These are phyloP conservation scores for Alternaria tenuissima DNA, from an alignment of 2,329 filamentous ascomycete species.

Conservation along the genomic window DNA sequence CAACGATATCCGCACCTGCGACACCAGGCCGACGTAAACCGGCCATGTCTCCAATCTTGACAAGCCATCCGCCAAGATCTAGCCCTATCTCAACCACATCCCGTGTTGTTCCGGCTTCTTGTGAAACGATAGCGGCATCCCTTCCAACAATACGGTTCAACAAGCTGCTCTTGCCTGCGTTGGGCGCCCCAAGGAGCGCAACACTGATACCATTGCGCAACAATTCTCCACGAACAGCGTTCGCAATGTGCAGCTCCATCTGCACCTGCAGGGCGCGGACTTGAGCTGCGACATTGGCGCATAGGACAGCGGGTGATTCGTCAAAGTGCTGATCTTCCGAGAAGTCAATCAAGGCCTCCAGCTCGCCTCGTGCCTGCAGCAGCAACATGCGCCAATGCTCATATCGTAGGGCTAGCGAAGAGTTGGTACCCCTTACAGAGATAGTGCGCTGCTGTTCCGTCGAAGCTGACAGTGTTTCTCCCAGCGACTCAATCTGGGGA, in stretches of 20 bases:
- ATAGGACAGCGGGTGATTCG: conserved; percentile 77
- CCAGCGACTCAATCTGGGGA: conserved; percentile 76
- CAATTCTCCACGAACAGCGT: conserved; percentile 82
- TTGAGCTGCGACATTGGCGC: conserved; percentile 72
- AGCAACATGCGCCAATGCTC: conserved; percentile 81
- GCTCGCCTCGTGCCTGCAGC: conserved; percentile 82
- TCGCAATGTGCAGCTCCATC: conserved; percentile 75
- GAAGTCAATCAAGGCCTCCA: conserved; percentile 97
- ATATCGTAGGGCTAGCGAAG: conserved; percentile 75
- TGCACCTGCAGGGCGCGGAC: conserved; percentile 68
- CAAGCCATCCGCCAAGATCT: conserved; percentile 88
- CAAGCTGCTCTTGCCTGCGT: conserved; percentile 92
- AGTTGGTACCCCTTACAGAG: conserved; percentile 79
- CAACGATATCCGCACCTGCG: conserved; percentile 59
- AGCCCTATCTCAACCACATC: conserved; percentile 93
- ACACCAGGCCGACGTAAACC: conserved; percentile 71
- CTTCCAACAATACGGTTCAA: conserved; percentile 89
- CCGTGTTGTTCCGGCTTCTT: conserved; percentile 90
- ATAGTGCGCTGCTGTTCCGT: conserved; percentile 93
- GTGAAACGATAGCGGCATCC: conserved; percentile 93
- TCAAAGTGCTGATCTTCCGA: conserved; percentile 98
- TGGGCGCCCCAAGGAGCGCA: conserved; percentile 87
- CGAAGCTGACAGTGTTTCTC: conserved; percentile 68
- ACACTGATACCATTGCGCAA: conserved; percentile 85
- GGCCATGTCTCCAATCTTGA: conserved; percentile 94